A percentile compares a stretch with the other conserved stretches of the same genome.
Evolutionary conservation across 2,329 filamentous ascomycete genomes (phyloP).

Genomic region (Phialemoniopsis sp.): DNA sequence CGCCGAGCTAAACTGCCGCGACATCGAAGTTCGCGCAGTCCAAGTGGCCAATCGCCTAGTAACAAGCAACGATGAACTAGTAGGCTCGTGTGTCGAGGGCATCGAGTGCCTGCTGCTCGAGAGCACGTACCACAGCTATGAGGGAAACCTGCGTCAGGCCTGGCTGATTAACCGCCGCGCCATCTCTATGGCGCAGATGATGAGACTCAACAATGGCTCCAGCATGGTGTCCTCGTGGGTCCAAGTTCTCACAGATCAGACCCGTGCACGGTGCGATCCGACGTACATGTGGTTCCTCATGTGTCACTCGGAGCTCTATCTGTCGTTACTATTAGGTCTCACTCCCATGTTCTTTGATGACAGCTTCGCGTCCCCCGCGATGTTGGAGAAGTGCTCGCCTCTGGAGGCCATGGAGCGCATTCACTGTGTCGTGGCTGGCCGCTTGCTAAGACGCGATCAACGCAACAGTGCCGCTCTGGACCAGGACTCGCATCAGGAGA

Average conservation of each 20-base stretch:
- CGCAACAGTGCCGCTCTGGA: slow-evolving; percentile 1
- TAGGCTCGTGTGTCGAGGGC: slow-evolving; percentile 36
- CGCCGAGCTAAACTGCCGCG: no score
- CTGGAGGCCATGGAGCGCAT: slow-evolving; percentile 30
- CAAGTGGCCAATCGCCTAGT: slow-evolving; percentile 22
- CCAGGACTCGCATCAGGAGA: slow-evolving; percentile 20
- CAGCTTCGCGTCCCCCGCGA: slow-evolving; percentile 16
- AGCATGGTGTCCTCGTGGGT: slow-evolving; percentile 17
- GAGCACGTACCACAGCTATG: slow-evolving; percentile 38
- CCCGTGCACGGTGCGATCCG: slow-evolving; percentile 19
- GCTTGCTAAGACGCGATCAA: slow-evolving; percentile 31
- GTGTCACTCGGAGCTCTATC: slow-evolving; percentile 37
- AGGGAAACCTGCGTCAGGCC: slow-evolving; percentile 37
- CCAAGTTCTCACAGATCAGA: slow-evolving; percentile 19
- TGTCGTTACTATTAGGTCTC: slow-evolving; percentile 42
- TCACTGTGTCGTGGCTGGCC: slow-evolving; percentile 23
- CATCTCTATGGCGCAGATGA: slow-evolving; percentile 21
- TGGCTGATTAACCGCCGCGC: slow-evolving; percentile 41
- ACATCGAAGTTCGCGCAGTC: slow-evolving; percentile 1
- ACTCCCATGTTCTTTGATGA: slow-evolving; percentile 27
- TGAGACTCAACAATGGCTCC: slow-evolving; percentile 5
- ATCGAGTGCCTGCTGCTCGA: slow-evolving; percentile 46
- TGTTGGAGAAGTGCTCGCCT: slow-evolving; percentile 19
- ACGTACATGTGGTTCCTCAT: slow-evolving; percentile 41
- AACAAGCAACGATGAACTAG: slow-evolving; percentile 39